Evolutionary conservation across 495 filamentous ascomycete species (phyloP).

Genomic region (Aspergillus ellipticus): DNA sequence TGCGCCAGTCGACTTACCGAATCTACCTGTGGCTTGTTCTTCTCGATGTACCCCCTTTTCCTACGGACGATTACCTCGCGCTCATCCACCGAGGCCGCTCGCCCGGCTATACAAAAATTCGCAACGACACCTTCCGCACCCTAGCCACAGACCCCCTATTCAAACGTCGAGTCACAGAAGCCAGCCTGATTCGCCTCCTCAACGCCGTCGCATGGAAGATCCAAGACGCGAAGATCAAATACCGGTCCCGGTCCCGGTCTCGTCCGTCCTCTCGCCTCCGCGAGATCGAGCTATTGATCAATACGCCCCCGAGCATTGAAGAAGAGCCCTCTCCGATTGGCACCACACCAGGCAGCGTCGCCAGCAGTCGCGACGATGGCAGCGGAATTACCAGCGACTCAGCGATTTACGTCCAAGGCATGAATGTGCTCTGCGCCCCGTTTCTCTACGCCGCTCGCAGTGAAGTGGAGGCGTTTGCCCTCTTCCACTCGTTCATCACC

Average conservation of each 20-base stretch:
- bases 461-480: slow-evolving; percentile 89
- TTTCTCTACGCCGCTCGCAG: slow-evolving; percentile 94
- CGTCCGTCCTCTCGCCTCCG: slow-evolving; percentile 36
- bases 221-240: slow-evolving; percentile 64
- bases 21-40: slow-evolving; percentile 96
- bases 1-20: slow-evolving; percentile 73
- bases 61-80: slow-evolving; percentile 81
- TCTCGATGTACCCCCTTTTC: slow-evolving; percentile 76
- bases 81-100: slow-evolving; percentile 91
- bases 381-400: slow-evolving; percentile 47
- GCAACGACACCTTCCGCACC: slow-evolving; percentile 96
- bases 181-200: slow-evolving; percentile 89
- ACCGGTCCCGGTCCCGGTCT: slow-evolving; percentile 27
- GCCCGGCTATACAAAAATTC: slow-evolving; percentile 93
- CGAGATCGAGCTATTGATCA: slow-evolving; percentile 37
- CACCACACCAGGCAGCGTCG: slow-evolving; percentile 39
- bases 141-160: slow-evolving; percentile 94
- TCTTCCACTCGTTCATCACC: slow-evolving; percentile 86
- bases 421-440: slow-evolving; percentile 99
- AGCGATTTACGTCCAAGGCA: slow-evolving; percentile 93
- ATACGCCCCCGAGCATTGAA: slow-evolving; percentile 41
- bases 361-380: slow-evolving; percentile 3
- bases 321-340: slow-evolving; percentile 33
- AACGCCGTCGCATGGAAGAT: slow-evolving; percentile 95
- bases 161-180: slow-evolving; percentile 89